Base-by-base conservation (phyloP, 2,329 filamentous ascomycete species). In the Torrubiella hemipterigena region DNA sequence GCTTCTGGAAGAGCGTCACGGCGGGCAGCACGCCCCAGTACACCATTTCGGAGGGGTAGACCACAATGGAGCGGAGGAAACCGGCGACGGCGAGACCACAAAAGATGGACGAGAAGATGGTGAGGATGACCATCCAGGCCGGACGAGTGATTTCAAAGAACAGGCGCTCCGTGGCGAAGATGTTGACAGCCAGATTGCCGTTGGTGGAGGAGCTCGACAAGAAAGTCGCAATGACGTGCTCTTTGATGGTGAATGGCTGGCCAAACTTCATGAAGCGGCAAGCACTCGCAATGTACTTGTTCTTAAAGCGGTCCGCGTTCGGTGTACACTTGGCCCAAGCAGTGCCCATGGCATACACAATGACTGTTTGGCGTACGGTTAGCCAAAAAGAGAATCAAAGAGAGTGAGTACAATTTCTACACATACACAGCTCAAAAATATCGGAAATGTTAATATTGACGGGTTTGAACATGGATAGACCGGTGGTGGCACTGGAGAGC, bases 41-140 rank as follows among this genome's bases (percentile, higher is more conserved):
- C 1, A 53, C 49, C 46, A 52, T 52, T 29, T 54, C 48, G 8
- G 44, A 41, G 4, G 47, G 50, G 17, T 52, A 49, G 11, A 53
- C 47, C 13, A 52, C 50, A 5, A 53, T 22, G 0, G 50, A 45
- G 1, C 49, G 44, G 3, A 52, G 21, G 0, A 50, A 17, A 6
- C 48, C 48, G 1, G 46, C 47, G 8, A 52, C 25, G 4, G 47
- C 47, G 25, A 49, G 51, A 3, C 50, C 50, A 21, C 42, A 50
- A 7, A 52, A 42, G 1, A 45, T 43, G 5, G 46, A 45, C 1
- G 47, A 50, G n/a, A 48, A 47, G 9, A 42, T 47, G 6, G 41
- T 38, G 5, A 50, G 38, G 4, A 52, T 35, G 0, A 42, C 49
- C 2, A 47, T 49, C 4, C 40, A 35, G 6, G 48, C 46, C 1